Base-by-base conservation (phyloP, 805 yeast species). In the Kurtzmaniella cleridarum region DNA sequence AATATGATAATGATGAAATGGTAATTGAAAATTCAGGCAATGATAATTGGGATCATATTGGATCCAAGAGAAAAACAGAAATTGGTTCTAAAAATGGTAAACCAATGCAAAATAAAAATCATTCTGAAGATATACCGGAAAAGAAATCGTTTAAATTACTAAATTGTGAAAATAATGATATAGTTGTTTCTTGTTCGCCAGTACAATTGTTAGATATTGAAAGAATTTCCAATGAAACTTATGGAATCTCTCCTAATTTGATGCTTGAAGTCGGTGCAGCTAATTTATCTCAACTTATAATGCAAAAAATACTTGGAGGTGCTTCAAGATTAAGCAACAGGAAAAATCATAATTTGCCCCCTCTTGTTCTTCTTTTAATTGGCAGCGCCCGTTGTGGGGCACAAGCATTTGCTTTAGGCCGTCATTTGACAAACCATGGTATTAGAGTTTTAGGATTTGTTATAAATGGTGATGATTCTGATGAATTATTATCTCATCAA, bases 351-450 rank as follows among this genome's bases (percentile, higher is more conserved):
- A 88, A 89, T 54, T 70, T 85, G 14, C 84, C 89, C 7, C 96
- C 96, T 2, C 62, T 87, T 39, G 81, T 85, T 2, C 64, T 88
- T 11, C 62, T 83, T 1, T 64, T 88, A 20, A 78, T 77, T 3
- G 93, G 95, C n/a, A 82, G 83, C 49, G 79, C 80, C 40, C 67
- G 81, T 40, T 73, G 91, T 16, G 95, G 95, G 16, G 72, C 80
- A 5, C 66, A 87, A 41, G 89, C 90, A 0, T 61, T 87, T 39
- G 86, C 89, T 0, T 71, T 90, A 0, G 95, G 89, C 0, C 76
- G 95, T 45, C 89, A 84, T 48, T 69, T 90, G 38, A 64, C 81
- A 31, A 86, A 85, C 51, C 82, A 82, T 46, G 88, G 86, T 1
- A 73, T 84, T 9, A 65, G 88, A 40, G 86, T 83, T 1, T 64